Conservation (phyloP, 257 asterid genomes). For the Solanum tarapatanum region DNA sequence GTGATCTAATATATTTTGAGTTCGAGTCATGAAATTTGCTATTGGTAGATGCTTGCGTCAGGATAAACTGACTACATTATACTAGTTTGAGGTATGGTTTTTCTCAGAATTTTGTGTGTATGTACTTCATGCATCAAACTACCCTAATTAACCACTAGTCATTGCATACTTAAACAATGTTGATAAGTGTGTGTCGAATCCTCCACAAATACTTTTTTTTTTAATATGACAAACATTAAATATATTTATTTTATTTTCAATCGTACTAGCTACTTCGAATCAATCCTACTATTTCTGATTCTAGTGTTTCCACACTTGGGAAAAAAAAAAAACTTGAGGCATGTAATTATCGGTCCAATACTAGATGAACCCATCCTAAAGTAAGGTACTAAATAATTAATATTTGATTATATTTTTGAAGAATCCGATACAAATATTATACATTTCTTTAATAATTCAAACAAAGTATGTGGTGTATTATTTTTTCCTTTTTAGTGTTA, state of each 20-base stretch:
- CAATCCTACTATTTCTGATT: not conserved
- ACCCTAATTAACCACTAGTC: not conserved
- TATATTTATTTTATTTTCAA: too few species aligned
- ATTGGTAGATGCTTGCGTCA: rapidly evolving
- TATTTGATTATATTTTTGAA: too few species aligned
- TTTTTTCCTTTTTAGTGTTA: not conserved
- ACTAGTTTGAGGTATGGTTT: rapidly evolving
- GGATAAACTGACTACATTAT: not conserved
- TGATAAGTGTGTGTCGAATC: not conserved
- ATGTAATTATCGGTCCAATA: not conserved
- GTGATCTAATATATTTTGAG: not conserved
- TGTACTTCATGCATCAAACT: not conserved
- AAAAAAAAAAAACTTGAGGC: not conserved
- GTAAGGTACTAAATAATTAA: too few species aligned
- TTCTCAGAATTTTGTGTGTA: not conserved
- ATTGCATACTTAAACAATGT: too few species aligned
- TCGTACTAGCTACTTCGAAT: too few species aligned
- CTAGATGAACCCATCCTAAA: not conserved
- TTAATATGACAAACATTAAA: not conserved
- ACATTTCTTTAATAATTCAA: not conserved
- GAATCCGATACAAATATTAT: not conserved
- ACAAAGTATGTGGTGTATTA: not conserved
- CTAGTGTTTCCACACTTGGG: not conserved
- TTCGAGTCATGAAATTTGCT: not conserved
- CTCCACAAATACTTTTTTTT: not conserved